Base-by-base conservation (phyloP, 2,329 filamentous ascomycete species). In the Stachybotrys echinatus region DNA sequence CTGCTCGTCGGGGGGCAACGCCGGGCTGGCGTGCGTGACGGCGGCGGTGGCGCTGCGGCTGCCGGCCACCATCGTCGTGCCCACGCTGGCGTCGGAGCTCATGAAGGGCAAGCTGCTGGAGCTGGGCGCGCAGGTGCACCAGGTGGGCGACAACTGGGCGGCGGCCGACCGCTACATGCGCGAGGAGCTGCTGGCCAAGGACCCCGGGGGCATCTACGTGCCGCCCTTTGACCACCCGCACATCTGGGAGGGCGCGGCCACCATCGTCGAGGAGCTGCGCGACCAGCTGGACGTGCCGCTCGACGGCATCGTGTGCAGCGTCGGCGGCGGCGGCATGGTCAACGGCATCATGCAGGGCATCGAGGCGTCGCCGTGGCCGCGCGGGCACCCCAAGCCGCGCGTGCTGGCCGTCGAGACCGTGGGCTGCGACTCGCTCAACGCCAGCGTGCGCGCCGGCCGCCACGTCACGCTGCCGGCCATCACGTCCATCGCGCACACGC, bases 1-100 rank as follows among this genome's bases (percentile, higher is more conserved):
- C 72, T 87, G 81, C 61, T 87, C 85, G 12, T 88, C 83, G 3
- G 89, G 88, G 51, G 90, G 90, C 50, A 95, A 95, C 63, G 90
- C 90, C 2, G 90, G 90, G 2, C 80, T 95, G 4, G 90, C 89
- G 1, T 89, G 87, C 60, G 88, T 89, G 17, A 84, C 83, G 45
- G 87, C 89, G 1, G 87, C 89, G 12, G 72, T 74, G 21, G 74
- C 79, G 3, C 76, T 94, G 6, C 70, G 75, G 6, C 77, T 81
- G 37, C 83, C 81, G 2, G 84, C 83, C 64, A 92, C 89, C 5
- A 86, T 95, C 53, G 87, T 90, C 23, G 81, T 94, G 1, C 88
- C 90, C 0, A 63, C 73, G 8, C 74, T 73, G 6, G 88, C 87
- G 0, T 82, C 84, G 27, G 72, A 79, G 1, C 67, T 85, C 54